These are phyloP conservation scores for Cladosporium austrohemisphaericum DNA, from an alignment of 2,329 filamentous ascomycete species.

Conservation along the genomic window DNA sequence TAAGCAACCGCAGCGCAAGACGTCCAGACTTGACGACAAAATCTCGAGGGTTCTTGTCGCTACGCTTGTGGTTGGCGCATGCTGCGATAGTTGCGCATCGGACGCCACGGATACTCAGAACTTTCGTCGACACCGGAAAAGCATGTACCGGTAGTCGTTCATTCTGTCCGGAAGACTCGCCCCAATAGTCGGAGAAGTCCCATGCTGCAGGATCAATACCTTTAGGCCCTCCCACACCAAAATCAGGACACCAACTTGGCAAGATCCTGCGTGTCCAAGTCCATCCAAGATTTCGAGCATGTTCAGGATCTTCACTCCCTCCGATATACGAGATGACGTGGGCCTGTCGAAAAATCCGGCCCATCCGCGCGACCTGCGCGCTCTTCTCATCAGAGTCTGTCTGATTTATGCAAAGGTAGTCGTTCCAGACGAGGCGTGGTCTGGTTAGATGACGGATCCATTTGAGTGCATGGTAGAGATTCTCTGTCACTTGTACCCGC, in stretches of 20 bases:
- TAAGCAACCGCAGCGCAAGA: background rate
- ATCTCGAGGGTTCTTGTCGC: background rate
- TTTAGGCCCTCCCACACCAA: background rate
- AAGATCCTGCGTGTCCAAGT: background rate
- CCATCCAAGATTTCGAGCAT: background rate
- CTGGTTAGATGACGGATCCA: background rate
- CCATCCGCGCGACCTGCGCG: constrained; percentile 14
- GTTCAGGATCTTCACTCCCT: background rate
- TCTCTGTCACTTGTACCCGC: background rate
- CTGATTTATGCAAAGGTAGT: constrained; percentile 16
- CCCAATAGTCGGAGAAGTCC: too few species aligned
- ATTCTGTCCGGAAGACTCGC: background rate
- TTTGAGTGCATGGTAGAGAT: background rate
- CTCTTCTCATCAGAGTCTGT: constrained; percentile 8
- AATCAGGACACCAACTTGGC: background rate
- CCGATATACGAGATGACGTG: background rate
- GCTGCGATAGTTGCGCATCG: background rate
- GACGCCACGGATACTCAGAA: background rate
- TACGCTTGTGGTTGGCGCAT: background rate
- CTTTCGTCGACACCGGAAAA: background rate
- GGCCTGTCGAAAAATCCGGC: constrained; percentile 5
- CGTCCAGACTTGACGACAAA: background rate
- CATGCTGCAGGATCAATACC: background rate
- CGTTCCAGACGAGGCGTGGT: background rate
- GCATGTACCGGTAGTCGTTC: background rate